Conservation (phyloP, 306 rosid species). For the Coriaria nepalensis region DNA sequence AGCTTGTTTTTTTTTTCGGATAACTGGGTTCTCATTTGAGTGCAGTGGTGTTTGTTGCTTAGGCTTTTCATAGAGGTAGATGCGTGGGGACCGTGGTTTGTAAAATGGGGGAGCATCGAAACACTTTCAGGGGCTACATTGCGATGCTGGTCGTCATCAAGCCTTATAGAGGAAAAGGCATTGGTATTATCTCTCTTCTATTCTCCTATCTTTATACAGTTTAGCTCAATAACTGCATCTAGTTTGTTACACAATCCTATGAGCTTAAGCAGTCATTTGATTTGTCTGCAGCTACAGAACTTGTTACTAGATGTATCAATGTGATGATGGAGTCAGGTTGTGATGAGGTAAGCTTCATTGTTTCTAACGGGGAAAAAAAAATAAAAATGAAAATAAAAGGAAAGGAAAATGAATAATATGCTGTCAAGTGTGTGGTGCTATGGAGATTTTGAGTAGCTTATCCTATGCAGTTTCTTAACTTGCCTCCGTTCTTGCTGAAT, state of each 20-base stretch:
- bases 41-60: background rate
- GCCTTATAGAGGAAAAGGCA: slow-evolving; percentile 83
- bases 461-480: too few species aligned
- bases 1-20: background rate
- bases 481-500: too few species aligned
- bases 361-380: too few species aligned
- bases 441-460: too few species aligned
- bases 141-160: slow-evolving; percentile 92
- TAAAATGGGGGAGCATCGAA: slow-evolving; percentile 94
- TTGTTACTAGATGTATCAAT: slow-evolving; percentile 73
- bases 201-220: background rate
- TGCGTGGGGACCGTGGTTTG: slow-evolving; percentile 96
- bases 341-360: slow-evolving; percentile 55
- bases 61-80: slow-evolving; percentile 82
- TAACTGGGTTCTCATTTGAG: background rate
- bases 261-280: slow-evolving; percentile 4
- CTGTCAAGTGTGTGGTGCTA: too few species aligned
- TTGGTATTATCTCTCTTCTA: slow-evolving; percentile 30
- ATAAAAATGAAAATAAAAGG: too few species aligned
- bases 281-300: slow-evolving; percentile 62
- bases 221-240: background rate
- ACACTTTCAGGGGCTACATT: slow-evolving; percentile 78
- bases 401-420: too few species aligned
- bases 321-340: slow-evolving; percentile 97
- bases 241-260: background rate